Percentiles rank a stretch among this genome's conserved stretches.
phyloP scores from a whole-genome alignment of 106 monocot species.

The Allium sativum region DNA sequence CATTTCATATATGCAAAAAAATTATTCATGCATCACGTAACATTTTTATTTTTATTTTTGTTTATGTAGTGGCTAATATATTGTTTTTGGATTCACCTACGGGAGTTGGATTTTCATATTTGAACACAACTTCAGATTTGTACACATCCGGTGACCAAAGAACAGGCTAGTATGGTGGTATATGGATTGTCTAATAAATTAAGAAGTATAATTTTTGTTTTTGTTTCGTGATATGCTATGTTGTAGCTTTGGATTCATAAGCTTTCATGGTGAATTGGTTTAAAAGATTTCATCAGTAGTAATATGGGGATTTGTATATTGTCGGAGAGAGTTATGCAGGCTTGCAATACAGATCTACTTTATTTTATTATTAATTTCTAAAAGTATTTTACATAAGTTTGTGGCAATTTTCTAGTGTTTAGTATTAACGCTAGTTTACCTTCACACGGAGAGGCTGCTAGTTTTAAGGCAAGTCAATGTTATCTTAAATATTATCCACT shows the following conservation, averaged over 20 bases:
- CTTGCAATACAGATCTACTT: not conserved
- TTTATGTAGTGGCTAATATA: conserved; percentile 59
- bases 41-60: too few species aligned
- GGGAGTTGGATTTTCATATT: conserved; percentile 86
- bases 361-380: not conserved
- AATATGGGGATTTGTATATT: conserved; percentile 49
- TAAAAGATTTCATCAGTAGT: conserved; percentile 52
- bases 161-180: conserved; percentile 27
- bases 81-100: conserved; percentile 91
- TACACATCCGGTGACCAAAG: conserved; percentile 39
- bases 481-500: too few species aligned
- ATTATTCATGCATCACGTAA: not conserved
- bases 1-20: not conserved
- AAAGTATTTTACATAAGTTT: not conserved
- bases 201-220: too few species aligned
- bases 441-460: too few species aligned
- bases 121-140: conserved; percentile 66
- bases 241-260: conserved; percentile 54
- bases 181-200: not conserved
- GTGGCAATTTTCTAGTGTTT: too few species aligned
- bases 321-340: conserved; percentile 64
- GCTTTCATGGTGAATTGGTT: conserved; percentile 51
- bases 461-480: too few species aligned
- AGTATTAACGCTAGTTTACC: too few species aligned
- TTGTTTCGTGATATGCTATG: not conserved